Percentiles rank a stretch among this genome's conserved stretches.
These are phyloP conservation scores for Gardenia jasminoides DNA, from an alignment of 257 asterid genomes.

Conservation along the genomic window DNA sequence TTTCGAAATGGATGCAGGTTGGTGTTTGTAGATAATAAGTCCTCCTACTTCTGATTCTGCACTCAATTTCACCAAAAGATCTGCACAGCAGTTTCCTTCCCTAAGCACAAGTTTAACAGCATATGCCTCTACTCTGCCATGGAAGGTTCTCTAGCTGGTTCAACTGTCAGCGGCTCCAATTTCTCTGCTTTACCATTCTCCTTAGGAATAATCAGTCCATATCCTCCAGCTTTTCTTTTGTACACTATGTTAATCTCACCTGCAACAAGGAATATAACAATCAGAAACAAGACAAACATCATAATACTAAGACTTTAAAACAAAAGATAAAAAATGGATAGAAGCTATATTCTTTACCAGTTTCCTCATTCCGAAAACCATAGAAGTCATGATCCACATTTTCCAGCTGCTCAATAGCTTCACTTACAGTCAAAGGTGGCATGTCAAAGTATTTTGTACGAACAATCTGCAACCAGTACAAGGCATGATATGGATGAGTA, in stretches of 20 bases:
- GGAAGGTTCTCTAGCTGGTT: slow-evolving; percentile 32
- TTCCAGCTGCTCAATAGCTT: slow-evolving; percentile 95
- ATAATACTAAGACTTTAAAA: background rate
- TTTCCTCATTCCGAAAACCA: slow-evolving; percentile 84
- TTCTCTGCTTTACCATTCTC: slow-evolving; percentile 53
- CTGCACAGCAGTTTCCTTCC: too few species aligned
- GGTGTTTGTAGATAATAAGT: too few species aligned
- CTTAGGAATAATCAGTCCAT: slow-evolving; percentile 77
- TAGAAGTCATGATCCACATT: slow-evolving; percentile 87
- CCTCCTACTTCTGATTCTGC: too few species aligned
- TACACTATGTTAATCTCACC: slow-evolving; percentile 84
- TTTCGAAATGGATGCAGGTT: too few species aligned
- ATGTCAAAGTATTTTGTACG: slow-evolving; percentile 88
- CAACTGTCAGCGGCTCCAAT: slow-evolving; percentile 45
- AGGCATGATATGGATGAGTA: background rate
- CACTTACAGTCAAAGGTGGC: slow-evolving; percentile 79
- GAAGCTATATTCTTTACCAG: slow-evolving; percentile 40
- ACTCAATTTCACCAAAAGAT: too few species aligned
- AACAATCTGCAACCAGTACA: slow-evolving; percentile 48
- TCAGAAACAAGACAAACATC: background rate
- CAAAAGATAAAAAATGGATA: background rate
- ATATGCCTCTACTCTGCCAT: slow-evolving; percentile 23
- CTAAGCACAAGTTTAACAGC: too few species aligned
- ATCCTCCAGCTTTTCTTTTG: slow-evolving; percentile 77
- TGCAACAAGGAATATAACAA: slow-evolving; percentile 27